Base-by-base conservation (phyloP, 257 asterid genomes). In the Solanum clarkiae region DNA sequence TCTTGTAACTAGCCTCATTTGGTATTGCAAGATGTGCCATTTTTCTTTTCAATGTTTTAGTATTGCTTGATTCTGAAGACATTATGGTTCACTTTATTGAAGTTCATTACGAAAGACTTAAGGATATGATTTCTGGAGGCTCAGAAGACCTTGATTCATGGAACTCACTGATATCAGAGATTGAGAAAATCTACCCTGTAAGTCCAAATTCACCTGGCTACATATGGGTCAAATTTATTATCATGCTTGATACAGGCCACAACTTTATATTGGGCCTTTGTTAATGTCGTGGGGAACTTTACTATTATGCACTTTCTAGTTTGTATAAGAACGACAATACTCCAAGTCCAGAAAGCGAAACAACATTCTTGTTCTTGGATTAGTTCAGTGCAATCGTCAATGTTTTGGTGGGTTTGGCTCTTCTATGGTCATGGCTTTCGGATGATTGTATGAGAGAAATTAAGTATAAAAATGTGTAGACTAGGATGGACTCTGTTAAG, bases 91-190 rank as follows among this genome's bases (percentile, higher is more conserved):
- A 85, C 85, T 90, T 85, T 89, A 36, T 86, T 92, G 95, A 88
- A 85, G 87, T 80, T 87, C 80, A 88, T 63, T 86, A 86, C 62
- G 88, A 87, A 89, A 92, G 91, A 89, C 93, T 94, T 82, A 86
- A 81, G 62, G 85, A 89, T 81, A 87, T 94, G 94, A 91, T 92
- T 85, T 88, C 93, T 75, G 84, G 85, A 79, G 90, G 88, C 89
- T 88, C 89, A 81, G 69, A 49, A 83, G 95, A 93, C 90, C 93
- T 91, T 89, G 88, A 86, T 88, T 88, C 93, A 17, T 94, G 98
- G 98, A 91, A 84, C 75, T 83, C 88, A 22, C 84, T 96, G 87
- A 90, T 96, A 86, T 88, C 85, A 75, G 98, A 92, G 90, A 87
- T 93, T 82, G 98, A 94, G 85, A 87, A 86, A 84, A 84, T 87